phyloP scores from a whole-genome alignment of 305 asterid species.

The Striga hermonthica region DNA sequence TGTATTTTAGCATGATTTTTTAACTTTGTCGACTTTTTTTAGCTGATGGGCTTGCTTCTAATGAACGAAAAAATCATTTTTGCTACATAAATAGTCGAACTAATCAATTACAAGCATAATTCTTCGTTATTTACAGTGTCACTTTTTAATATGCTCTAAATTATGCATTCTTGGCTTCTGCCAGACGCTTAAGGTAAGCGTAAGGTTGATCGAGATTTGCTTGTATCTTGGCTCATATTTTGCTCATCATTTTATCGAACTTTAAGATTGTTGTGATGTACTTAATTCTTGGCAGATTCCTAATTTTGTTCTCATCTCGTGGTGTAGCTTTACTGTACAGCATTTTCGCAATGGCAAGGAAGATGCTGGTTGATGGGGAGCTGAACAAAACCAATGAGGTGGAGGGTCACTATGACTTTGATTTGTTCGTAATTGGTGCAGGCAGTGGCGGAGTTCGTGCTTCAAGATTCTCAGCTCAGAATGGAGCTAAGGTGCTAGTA shows the following conservation, averaged over 20 bases:
- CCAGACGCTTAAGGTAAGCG: neutral
- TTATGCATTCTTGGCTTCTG: conserved; percentile 4
- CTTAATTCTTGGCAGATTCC: conserved; percentile 24
- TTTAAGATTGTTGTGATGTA: conserved; percentile 4
- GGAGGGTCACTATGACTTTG: conserved; percentile 65
- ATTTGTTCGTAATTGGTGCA: conserved; percentile 94
- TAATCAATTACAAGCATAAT: conserved; percentile 11
- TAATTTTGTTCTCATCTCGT: conserved; percentile 28
- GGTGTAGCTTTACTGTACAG: conserved; percentile 36
- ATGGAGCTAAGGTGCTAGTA: conserved; percentile 77
- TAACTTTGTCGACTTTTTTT: conserved; percentile 19
- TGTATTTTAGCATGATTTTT: conserved; percentile 28
- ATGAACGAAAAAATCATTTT: neutral
- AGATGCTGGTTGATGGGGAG: conserved; percentile 85
- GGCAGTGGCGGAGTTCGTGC: conserved; percentile 99
- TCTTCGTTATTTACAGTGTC: neutral
- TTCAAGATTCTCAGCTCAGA: conserved; percentile 77
- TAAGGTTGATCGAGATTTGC: conserved; percentile 21
- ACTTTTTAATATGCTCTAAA: no score
- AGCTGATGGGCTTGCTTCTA: conserved; percentile 3
- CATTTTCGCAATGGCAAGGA: conserved; percentile 65
- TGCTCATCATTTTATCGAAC: conserved; percentile 5
- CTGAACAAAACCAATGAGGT: conserved; percentile 43
- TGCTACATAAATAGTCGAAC: neutral
- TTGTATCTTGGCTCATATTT: conserved; percentile 23